Evolutionary conservation across 768 basidiomycete species (phyloP).

Genomic region (Xerocomus potaroensis): DNA sequence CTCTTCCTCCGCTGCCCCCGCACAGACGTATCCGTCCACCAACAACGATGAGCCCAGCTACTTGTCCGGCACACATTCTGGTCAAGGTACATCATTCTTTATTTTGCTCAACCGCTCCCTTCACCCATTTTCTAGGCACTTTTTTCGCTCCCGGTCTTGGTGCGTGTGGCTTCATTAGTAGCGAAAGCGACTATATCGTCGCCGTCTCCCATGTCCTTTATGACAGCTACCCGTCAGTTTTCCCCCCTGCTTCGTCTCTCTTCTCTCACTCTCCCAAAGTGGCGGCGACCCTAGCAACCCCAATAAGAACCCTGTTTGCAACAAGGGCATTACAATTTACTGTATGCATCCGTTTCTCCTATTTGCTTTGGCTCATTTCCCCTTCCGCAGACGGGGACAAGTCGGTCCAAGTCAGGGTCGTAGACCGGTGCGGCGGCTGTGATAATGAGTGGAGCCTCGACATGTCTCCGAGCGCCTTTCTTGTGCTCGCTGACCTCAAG

Average conservation of each 20-base stretch:
- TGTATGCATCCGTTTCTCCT: constrained; percentile 40
- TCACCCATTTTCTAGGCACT: constrained; percentile 25
- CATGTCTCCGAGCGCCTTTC: constrained; percentile 59
- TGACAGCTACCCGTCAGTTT: constrained; percentile 33
- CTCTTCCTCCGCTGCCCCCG: constrained; percentile 6
- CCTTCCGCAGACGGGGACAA: constrained; percentile 47
- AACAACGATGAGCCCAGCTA: constrained; percentile 31
- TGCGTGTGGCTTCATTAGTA: constrained; percentile 38
- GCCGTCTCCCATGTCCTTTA: constrained; percentile 35
- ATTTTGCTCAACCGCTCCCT: not conserved
- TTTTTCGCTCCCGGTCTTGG: constrained; percentile 36
- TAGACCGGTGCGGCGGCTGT: constrained; percentile 65
- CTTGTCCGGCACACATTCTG: constrained; percentile 45
- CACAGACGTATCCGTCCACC: constrained; percentile 12
- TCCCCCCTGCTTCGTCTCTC: not conserved
- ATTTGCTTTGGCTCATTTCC: constrained; percentile 6
- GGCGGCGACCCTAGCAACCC: constrained; percentile 57
- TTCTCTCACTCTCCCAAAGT: constrained; percentile 31
- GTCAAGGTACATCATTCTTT: constrained; percentile 36
- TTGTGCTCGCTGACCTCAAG: constrained; percentile 36
- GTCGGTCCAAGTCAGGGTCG: constrained; percentile 43
- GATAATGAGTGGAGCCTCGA: constrained; percentile 49
- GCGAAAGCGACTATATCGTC: constrained; percentile 27
- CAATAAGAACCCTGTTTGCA: constrained; percentile 73
- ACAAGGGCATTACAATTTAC: constrained; percentile 35